phyloP scores from a whole-genome alignment of 2,329 filamentous ascomycete species.

The Leptographium radiaticola region DNA sequence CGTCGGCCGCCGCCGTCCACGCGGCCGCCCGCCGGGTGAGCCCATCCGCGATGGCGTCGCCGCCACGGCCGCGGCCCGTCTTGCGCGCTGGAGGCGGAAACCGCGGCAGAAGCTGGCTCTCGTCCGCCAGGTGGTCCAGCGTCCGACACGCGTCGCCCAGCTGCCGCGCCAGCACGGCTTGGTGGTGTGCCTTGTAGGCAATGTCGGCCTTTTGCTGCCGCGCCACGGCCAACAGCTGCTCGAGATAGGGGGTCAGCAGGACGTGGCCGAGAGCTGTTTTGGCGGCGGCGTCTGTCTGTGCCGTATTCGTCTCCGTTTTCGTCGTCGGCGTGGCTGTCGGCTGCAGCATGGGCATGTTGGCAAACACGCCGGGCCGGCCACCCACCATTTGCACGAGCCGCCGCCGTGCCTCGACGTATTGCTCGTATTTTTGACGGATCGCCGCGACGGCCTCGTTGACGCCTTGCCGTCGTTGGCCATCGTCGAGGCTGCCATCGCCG shows the following conservation, averaged over 20 bases:
- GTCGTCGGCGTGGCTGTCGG: constrained; percentile 7
- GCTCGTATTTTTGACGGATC: constrained; percentile 40
- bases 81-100: constrained; percentile 28
- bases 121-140: constrained; percentile 42
- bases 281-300: background rate
- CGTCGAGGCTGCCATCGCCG: background rate
- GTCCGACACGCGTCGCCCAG: constrained; percentile 34
- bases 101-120: constrained; percentile 46
- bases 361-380: constrained; percentile 1
- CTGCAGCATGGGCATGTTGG: constrained; percentile 17
- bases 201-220: constrained; percentile 44
- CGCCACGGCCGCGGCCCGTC: background rate
- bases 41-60: background rate
- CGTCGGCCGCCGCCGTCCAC: constrained; percentile 48
- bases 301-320: background rate
- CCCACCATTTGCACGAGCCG: constrained; percentile 25
- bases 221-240: constrained; percentile 36
- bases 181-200: constrained; percentile 45
- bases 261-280: constrained; percentile 15
- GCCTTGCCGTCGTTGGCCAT: constrained; percentile 9
- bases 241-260: constrained; percentile 43
- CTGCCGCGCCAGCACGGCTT: constrained; percentile 34
- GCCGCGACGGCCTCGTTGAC: constrained; percentile 28
- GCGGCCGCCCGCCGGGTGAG: constrained; percentile 29
- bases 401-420: constrained; percentile 37